Evolutionary conservation across 768 basidiomycete species (phyloP), one percentile per base, ranked within the genome.

Genomic region (Rhodotorula babjevae): DNA sequence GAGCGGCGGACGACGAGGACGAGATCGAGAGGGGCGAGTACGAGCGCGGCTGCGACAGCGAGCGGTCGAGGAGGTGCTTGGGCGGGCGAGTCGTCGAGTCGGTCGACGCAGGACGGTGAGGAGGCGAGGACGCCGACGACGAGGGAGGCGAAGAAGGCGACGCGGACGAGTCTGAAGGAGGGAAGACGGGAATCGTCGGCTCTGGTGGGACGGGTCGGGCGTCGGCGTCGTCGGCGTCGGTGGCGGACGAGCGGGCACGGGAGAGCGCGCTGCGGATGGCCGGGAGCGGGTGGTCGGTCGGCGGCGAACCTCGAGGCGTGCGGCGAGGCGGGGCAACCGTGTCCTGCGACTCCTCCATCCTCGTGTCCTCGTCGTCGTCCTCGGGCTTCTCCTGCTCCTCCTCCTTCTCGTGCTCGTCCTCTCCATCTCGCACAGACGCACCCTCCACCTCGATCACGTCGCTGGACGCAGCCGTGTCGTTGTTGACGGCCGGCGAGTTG

Each of bases 31-130:
- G 52, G 40, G 40, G 63, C 53, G 63, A 49, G 53, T 21, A n/a
- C 19, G 61, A 62, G 5, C 61, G 61, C 12, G 61, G 61, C 12
- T 42, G 60, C 16, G 19, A 19, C 15, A 49, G 23, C 49, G 31
- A 61, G 23, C 65, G 65, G 65, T 65, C 56, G 27, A 65, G 55
- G 33, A 44, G 29, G 55, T 65, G 65, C 27, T 65, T 52, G 50
- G 31, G 33, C 47, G 5, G 65, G 36, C 36, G 21, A 25, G 58
- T 40, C 25, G 53, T 15, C 14, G n/a, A 15, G 53, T 9, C 27
- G n/a, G n/a, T 53, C 12, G 53, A 9, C 19, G 53, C 53, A 1
- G 63, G 53, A 9, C 46, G 47, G 8, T 46, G n/a, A 11, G 21
- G 40, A 21, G n/a, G n/a, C 0, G 60, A 18, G 1, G 60, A 12